A percentile compares a stretch with the other conserved stretches of the same genome.
Evolutionary conservation across 495 filamentous ascomycete genomes (phyloP).

Genomic region (Lindgomyces ingoldianus): DNA sequence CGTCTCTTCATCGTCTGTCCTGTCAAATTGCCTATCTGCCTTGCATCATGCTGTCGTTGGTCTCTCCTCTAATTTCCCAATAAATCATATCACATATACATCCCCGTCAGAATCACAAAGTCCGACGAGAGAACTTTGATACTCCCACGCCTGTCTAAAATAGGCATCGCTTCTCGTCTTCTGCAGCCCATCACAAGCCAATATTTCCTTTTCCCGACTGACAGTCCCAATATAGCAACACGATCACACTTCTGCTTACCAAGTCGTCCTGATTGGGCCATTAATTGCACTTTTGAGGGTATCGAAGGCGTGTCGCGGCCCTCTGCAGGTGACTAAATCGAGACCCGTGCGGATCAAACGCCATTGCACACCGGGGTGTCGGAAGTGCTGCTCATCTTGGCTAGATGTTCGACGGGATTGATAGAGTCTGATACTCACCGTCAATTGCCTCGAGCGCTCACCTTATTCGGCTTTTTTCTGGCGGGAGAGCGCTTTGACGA

Average conservation of each 20-base stretch:
- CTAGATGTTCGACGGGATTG: not conserved
- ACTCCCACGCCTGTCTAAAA: slow-evolving; percentile 11
- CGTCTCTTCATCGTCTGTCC: not conserved
- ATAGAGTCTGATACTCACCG: not conserved
- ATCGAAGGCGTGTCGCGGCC: slow-evolving; percentile 4
- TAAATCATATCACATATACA: not conserved
- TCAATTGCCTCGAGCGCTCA: not conserved
- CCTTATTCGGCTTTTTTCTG: not conserved
- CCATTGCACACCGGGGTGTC: not conserved
- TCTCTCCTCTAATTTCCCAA: slow-evolving; percentile 5
- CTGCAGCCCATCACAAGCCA: slow-evolving; percentile 29
- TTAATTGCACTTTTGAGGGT: slow-evolving; percentile 1
- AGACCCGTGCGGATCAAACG: not conserved
- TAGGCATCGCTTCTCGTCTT: not conserved
- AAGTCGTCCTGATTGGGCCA: slow-evolving; percentile 25
- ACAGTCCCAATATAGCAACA: slow-evolving; percentile 1
- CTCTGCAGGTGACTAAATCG: not conserved
- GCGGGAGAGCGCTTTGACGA: not conserved
- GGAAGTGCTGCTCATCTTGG: not conserved
- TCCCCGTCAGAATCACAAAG: not conserved
- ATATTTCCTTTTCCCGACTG: slow-evolving; percentile 24
- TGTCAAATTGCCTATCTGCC: not conserved
- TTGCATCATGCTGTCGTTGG: not conserved
- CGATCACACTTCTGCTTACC: slow-evolving; percentile 8
- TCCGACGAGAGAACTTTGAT: slow-evolving; percentile 18